These are phyloP conservation scores for Ophiostoma perfectum DNA, from an alignment of 2,329 filamentous ascomycete genomes.

Conservation along the genomic window DNA sequence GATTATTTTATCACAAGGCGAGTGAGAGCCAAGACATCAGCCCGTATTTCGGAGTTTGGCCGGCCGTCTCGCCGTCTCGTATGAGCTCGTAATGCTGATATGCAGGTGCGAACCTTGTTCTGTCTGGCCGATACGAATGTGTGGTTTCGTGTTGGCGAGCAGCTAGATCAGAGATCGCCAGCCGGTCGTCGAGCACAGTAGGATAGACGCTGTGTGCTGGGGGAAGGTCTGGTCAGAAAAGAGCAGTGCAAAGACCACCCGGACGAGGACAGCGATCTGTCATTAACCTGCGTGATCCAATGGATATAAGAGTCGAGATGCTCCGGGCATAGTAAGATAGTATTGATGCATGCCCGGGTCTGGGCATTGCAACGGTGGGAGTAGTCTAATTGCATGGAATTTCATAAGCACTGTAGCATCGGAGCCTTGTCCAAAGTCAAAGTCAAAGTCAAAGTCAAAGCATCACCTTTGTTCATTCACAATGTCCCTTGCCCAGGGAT, in stretches of 20 bases:
- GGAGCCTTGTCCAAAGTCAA: too few species aligned
- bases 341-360: neutral
- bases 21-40: conserved; percentile 9
- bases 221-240: too few species aligned
- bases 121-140: neutral
- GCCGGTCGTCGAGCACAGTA: neutral
- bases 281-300: too few species aligned
- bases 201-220: neutral
- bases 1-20: neutral
- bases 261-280: neutral
- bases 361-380: neutral
- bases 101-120: neutral
- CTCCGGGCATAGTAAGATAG: too few species aligned
- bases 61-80: neutral
- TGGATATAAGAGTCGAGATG: too few species aligned
- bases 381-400: neutral
- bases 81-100: conserved; percentile 4
- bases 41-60: conserved; percentile 11
- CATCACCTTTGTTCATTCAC: too few species aligned
- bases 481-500: too few species aligned
- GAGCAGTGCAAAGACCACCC: neutral
- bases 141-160: neutral
- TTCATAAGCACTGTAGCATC: neutral
- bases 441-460: too few species aligned
- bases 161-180: neutral